These are phyloP conservation scores for Yarrowia divulgata DNA, from an alignment of 805 yeast genomes.

Conservation along the genomic window DNA sequence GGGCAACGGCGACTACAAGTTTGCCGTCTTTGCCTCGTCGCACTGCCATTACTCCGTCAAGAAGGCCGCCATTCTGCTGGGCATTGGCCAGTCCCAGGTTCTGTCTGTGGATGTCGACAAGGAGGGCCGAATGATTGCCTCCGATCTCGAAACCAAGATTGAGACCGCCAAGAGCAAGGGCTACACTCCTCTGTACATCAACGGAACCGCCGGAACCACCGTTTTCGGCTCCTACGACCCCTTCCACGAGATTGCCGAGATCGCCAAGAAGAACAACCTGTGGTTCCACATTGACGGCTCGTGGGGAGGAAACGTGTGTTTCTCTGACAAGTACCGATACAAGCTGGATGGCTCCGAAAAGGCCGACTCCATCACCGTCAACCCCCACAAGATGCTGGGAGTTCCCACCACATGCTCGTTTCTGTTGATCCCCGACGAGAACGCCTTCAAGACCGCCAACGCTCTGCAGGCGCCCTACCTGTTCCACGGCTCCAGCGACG, in stretches of 20 bases:
- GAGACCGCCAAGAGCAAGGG: constrained; percentile 59
- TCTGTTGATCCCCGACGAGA: constrained; percentile 71
- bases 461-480: constrained; percentile 81
- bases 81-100: constrained; percentile 69
- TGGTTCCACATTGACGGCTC: constrained; percentile 92
- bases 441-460: constrained; percentile 71
- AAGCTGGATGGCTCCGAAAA: constrained; percentile 65
- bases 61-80: constrained; percentile 78
- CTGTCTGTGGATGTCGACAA: constrained; percentile 66
- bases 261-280: constrained; percentile 62
- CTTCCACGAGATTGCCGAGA: constrained; percentile 59
- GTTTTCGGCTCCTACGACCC: constrained; percentile 86
- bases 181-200: constrained; percentile 73
- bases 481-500: constrained; percentile 67
- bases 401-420: constrained; percentile 76
- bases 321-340: constrained; percentile 58
- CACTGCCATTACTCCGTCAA: constrained; percentile 84
- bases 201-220: constrained; percentile 89
- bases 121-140: constrained; percentile 64
- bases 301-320: constrained; percentile 88
- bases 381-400: constrained; percentile 91
- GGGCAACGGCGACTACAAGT: constrained; percentile 63
- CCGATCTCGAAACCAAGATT: constrained; percentile 58
- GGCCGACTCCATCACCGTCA: constrained; percentile 79
- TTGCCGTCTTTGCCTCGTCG: constrained; percentile 73